Evolutionary conservation across 257 asterid genomes (phyloP), one percentile per base, ranked within the genome.

Genomic region (Scutellaria baicalensis): DNA sequence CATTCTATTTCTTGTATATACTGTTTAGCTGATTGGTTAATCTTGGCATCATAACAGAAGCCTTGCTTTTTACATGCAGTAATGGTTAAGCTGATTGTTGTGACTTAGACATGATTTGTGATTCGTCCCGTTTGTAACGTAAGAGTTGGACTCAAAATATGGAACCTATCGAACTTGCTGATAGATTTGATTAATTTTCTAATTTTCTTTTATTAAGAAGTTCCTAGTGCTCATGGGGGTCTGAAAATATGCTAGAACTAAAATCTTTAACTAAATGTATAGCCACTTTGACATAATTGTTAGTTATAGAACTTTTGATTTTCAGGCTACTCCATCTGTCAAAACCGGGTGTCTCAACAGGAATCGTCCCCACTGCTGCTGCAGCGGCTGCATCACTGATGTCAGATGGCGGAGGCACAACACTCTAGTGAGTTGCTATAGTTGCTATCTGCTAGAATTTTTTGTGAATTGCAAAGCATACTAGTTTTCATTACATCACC

Each of bases 321-420:
- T 43, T 74, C 96, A 94, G 99, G 96, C 83, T 89, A 69, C 92
- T 94, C 69, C 98, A 89, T 77, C 82, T 91, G 71, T 94, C 99
- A 31, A 89, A 89, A 79, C 99, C 99, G 0, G 91, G 94, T 8
- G 80, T 78, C 57, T 81, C 93, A 17, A 88, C 96, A 0, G 97
- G 97, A 68, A 89, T 88, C 54, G 96, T 92, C 73, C 90, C 98
- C 6, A 91, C 98, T 67, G 98, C 98, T 55, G 97, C 97, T 17
- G 97, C 97, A 1, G 96, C 99, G 0, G 97, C 97, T 8, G 96
- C 97, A 1, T 91, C 97, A 49, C 83, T 94, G 58, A 89, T 94
- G 96, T 94, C 97, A 0, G 98, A 92, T 65, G 97, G 97, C 20
- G 97, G 99, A 70, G 88, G 91, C 38, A 82, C 97, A 23, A 61